These are phyloP conservation scores for Fusarium protoensiforme DNA, from an alignment of 2,329 filamentous ascomycete genomes.

Conservation along the genomic window DNA sequence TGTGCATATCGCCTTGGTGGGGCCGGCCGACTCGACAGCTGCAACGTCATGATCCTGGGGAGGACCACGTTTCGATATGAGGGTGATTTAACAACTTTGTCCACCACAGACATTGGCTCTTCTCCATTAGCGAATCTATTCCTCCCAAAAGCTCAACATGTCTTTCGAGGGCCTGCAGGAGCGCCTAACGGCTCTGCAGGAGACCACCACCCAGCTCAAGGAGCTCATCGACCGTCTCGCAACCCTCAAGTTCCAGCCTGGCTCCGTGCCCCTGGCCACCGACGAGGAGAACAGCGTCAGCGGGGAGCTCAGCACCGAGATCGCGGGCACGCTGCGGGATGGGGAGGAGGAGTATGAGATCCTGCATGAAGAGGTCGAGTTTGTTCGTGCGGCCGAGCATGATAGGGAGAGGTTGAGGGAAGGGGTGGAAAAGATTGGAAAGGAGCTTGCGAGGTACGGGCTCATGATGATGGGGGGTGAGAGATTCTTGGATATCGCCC, in stretches of 20 bases:
- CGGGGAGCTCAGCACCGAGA: conserved; percentile 82
- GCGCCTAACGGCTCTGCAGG: conserved; percentile 70
- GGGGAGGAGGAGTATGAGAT: conserved; percentile 87
- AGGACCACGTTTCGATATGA: conserved; percentile 40
- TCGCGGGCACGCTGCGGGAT: conserved; percentile 80
- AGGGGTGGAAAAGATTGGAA: conserved; percentile 72
- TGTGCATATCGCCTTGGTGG: conserved; percentile 40
- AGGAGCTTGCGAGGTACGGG: conserved; percentile 77
- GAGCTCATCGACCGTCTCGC: conserved; percentile 70
- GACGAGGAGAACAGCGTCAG: conserved; percentile 66
- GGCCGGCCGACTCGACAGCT: conserved; percentile 16
- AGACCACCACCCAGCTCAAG: conserved; percentile 67
- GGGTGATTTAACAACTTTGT: conserved; percentile 5
- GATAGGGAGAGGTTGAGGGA: conserved; percentile 75
- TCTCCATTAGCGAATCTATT: background rate
- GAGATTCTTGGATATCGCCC: background rate
- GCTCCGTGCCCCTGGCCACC: conserved; percentile 62
- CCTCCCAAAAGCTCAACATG: conserved; percentile 48
- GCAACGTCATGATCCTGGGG: conserved; percentile 40
- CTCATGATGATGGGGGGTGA: background rate
- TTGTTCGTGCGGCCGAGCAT: conserved; percentile 65
- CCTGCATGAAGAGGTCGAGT: conserved; percentile 80
- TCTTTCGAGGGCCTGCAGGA: conserved; percentile 71
- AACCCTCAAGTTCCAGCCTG: conserved; percentile 68
- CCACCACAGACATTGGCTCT: background rate